Evolutionary conservation across 1,139 yeast genomes (phyloP).

Genomic region (Taiozyma sp.): DNA sequence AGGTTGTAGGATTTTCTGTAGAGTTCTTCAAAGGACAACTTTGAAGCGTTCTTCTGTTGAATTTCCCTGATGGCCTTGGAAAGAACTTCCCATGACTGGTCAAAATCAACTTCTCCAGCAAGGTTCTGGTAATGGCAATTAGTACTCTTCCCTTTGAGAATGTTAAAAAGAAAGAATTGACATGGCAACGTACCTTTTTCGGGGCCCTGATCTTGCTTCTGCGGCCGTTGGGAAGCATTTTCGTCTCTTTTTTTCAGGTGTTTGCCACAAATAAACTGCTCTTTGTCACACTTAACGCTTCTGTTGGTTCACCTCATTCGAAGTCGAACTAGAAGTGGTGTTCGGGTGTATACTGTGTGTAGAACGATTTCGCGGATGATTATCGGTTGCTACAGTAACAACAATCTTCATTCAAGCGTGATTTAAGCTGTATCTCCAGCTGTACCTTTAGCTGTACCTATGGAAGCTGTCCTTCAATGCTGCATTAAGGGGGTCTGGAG

Average conservation of each 20-base stretch:
- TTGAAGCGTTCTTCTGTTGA: constrained; percentile 67
- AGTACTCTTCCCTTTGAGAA: neutral
- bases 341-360: neutral
- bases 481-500: neutral
- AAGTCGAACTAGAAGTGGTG: neutral
- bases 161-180: neutral
- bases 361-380: neutral
- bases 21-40: constrained; percentile 77
- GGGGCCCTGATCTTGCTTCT: constrained; percentile 60
- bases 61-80: constrained; percentile 77
- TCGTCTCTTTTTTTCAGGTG: neutral
- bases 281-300: too few species aligned
- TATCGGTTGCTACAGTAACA: neutral
- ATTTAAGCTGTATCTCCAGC: neutral
- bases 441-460: neutral
- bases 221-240: constrained; percentile 30
- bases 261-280: neutral
- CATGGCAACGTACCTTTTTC: constrained; percentile 37
- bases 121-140: constrained; percentile 16
- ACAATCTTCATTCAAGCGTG: neutral
- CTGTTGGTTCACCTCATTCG: too few species aligned
- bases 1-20: constrained; percentile 79
- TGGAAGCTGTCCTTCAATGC: neutral
- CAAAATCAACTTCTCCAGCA: constrained; percentile 48
- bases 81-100: constrained; percentile 65